Base-by-base conservation (phyloP, 164 flowering plant species). In the Sedum album region DNA sequence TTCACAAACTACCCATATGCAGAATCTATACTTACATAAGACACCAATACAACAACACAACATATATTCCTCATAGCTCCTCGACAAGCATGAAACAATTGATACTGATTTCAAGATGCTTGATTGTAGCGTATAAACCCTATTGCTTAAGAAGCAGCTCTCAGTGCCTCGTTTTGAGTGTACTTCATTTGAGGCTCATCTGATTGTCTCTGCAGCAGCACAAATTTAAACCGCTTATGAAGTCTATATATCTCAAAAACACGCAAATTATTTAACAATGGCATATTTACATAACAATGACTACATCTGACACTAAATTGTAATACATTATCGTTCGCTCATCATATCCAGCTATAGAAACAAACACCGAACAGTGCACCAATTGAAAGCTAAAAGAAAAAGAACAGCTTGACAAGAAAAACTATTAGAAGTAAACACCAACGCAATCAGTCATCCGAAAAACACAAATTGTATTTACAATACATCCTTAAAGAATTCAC, bases 111-210 rank as follows among this genome's bases (percentile, higher is more conserved):
- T 26, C 62, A 26, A 57, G 62, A 26, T 26, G 20, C 17, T 57
- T 18, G 18, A 14, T 33, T 21, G 60, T 10, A 53, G 3, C 6
- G 13, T 53, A 14, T 39, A 39, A 26, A 14, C 62, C 62, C 26
- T 8, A 5, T 30, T 57, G 62, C 62, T 15, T 57, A 57, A 57
- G 62, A 57, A 28, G 62, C 62, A 26, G 62, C 62, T 57, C 33
- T 57, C 62, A 28, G 26, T 28, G 62, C 33, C 33, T 30, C 62
- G 26, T 28, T 55, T 57, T 57, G 62, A 57, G 17, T 14, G 62
- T 10, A 28, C 33, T 57, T 57, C 28, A 28, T 26, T 33, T 57
- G 62, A 20, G 31, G 62, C 62, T 57, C 62, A 2, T 28, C n/a
- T 14, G 33, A 26, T 25, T 13, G 62, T 57, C 33, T 26, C 62